Evolutionary conservation across 192 early-diverging fungal species (phyloP).

Genomic region (Pecoramyces ruminantium): DNA sequence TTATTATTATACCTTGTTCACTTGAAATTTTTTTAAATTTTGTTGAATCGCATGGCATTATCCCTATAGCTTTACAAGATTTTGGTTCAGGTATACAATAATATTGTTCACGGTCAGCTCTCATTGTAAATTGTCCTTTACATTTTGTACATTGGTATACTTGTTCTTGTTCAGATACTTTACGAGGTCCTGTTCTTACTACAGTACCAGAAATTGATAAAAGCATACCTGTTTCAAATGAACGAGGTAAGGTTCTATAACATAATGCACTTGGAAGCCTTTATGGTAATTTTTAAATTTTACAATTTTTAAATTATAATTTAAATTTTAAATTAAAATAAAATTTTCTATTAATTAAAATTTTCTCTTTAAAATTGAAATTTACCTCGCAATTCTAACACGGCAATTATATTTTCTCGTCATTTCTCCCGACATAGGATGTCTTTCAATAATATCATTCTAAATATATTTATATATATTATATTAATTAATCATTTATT

Average conservation of each 20-base stretch:
- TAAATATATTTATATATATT: no score
- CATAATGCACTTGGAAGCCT: not conserved
- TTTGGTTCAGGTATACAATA: slow-evolving; percentile 34
- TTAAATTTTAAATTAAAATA: no score
- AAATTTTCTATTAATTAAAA: no score
- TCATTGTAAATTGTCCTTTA: slow-evolving; percentile 27
- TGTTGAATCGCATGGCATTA: slow-evolving; percentile 22
- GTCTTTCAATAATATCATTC: not conserved
- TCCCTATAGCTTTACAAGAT: slow-evolving; percentile 19
- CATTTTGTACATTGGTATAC: slow-evolving; percentile 35
- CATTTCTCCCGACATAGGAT: not conserved
- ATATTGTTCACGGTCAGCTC: slow-evolving; percentile 46
- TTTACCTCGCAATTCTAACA: not conserved
- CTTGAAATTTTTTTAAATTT: slow-evolving; percentile 23
- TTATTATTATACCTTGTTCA: slow-evolving; percentile 6
- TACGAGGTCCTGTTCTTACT: slow-evolving; percentile 36
- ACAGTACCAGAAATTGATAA: not conserved
- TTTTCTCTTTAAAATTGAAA: no score
- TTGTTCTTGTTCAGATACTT: slow-evolving; percentile 46
- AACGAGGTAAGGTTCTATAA: not conserved
- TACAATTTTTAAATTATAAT: no score
- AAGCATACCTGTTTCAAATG: not conserved
- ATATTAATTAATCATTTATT: no score
- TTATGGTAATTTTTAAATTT: no score
- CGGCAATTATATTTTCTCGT: not conserved